Conservation (phyloP, 257 asterid species). For the Solanum gracilifrons region DNA sequence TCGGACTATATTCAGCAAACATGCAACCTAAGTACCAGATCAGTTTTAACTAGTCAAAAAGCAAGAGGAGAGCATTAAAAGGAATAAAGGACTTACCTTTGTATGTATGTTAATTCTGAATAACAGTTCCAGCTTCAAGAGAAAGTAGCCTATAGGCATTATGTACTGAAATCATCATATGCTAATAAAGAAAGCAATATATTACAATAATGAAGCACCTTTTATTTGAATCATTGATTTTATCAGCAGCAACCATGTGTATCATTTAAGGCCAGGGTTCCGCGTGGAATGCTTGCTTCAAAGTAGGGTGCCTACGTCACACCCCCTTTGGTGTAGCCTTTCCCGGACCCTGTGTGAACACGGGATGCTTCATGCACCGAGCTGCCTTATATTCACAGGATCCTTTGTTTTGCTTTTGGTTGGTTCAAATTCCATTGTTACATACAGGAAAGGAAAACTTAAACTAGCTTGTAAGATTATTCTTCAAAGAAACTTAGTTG, state of each 20-base stretch:
- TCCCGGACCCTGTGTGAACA: not conserved
- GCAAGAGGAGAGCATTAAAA: not conserved
- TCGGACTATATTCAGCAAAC: constrained; percentile 10
- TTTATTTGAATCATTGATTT: not conserved
- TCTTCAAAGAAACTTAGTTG: not conserved
- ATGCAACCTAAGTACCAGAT: constrained; percentile 16
- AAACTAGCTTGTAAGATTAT: not conserved
- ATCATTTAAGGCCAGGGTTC: not conserved
- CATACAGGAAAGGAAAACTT: not conserved
- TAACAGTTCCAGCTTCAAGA: not conserved
- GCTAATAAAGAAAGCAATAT: not conserved
- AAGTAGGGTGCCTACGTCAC: not conserved
- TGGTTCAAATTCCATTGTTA: not conserved
- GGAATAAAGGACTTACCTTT: not conserved
- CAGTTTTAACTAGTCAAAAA: constrained; percentile 1
- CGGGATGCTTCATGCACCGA: not conserved
- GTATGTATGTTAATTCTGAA: not conserved
- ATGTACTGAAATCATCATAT: not conserved
- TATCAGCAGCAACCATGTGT: not conserved
- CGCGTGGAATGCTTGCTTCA: not conserved
- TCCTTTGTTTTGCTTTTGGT: not conserved
- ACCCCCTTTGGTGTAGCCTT: not conserved
- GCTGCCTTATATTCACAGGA: not conserved
- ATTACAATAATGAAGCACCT: not conserved
- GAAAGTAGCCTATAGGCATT: not conserved